Base-by-base conservation (phyloP, 2,329 filamentous ascomycete species). In the Sporothrix protearum region DNA sequence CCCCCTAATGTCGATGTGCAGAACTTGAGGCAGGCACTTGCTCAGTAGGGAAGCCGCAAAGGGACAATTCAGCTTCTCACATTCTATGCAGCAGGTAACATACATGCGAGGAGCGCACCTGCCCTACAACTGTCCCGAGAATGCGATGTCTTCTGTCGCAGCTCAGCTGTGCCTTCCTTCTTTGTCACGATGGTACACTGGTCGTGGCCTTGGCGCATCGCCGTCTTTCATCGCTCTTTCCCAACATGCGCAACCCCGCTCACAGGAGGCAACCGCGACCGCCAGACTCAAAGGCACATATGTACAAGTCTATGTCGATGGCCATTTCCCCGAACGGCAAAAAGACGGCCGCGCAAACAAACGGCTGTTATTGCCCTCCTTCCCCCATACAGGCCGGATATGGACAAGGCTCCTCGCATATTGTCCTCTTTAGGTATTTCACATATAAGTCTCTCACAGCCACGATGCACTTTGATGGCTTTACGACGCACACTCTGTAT, bases 211-310 rank as follows among this genome's bases (percentile, higher is more conserved):
- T 67, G 63, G 63, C 63, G 30, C n/a, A 64, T 47, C 61, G 16
- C 39, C 53, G 33, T 19, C 53, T 19, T 57, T 57, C 53, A 57
- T 57, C 28, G 53, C 53, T 57, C 53, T 57, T 57, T 57, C 53
- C 53, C 25, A 30, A 57, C 36, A 28, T 28, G 36, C 12, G 33
- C 12, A 64, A 39, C 36, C 53, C 22, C 36, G 36, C 59, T 22
- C 22, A 64, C 5, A 19, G 0, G 12, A 64, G 59, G 36, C 59
- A 45, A 28, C 59, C 36, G 28, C 59, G 59, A 64, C 36, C 59
- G 22, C n/a, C n/a, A n/a, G 1, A 39, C 22, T 19, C n/a, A 28
- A 28, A 25, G 12, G 25, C 33, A 25, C n/a, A 42, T 42, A 22
- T 25, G 22, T 45, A 16, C 45, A 45, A 28, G 45, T 64, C 59